Base-by-base conservation (phyloP, 495 filamentous ascomycete genomes). In the Talaromyces liani region DNA sequence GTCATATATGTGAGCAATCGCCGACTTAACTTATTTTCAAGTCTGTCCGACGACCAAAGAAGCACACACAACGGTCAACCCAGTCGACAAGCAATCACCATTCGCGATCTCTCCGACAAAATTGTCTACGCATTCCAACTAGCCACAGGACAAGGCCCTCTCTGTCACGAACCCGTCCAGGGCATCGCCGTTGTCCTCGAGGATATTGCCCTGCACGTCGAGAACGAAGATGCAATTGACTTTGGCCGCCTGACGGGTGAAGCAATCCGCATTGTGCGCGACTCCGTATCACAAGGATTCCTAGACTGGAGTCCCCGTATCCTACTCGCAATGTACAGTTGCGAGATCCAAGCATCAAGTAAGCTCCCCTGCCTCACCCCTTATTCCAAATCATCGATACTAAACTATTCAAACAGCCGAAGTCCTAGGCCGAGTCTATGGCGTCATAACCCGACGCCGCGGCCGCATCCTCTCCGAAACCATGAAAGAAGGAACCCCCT, bases 311-410 rank as follows among this genome's bases (percentile, higher is more conserved):
- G 88, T 62, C 93, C 95, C 0, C 85, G 94, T 2, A 81, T 98
- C 31, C 82, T 98, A 80, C 86, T 97, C 58, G 93, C 94, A n/a
- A 97, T 97, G 91, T 98, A 98, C 78, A 91, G 87, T 61, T 93
- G 91, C 72, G 93, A 97, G 70, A 97, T 98, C 68, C 95, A 98
- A 82, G 91, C 93, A 58, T 91, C 90, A 45, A 91, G 90, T 93
- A 82, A 69, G 86, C 77, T 54, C 36, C 45, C 60, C 29, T 45
- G 62, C 51, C 60, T 10, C 31, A 18, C 58, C 31, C 34, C 47
- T n/a, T 20, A 14, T 24, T 34, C 27, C 1, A 22, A 27, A 27
- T 5, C 8, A 56, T 34, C 12, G 16, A 4, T 14, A 58, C 63
- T 63, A 66, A 24, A 66, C 64, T 56, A 61, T 22, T 33, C 16